phyloP scores from a whole-genome alignment of 768 basidiomycete genomes.

The Hortiboletus campestris region DNA sequence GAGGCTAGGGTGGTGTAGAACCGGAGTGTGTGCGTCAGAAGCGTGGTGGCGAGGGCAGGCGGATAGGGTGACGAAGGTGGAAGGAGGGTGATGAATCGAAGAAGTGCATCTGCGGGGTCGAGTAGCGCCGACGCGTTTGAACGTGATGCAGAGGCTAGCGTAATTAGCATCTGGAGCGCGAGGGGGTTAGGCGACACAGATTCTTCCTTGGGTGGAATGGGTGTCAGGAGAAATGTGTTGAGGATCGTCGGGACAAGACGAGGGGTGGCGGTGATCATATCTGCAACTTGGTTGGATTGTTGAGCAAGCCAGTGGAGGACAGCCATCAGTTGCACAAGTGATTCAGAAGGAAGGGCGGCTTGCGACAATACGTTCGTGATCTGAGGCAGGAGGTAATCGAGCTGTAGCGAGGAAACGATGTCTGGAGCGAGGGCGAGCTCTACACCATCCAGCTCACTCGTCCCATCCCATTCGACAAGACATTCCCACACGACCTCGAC shows the following conservation, averaged over 20 bases:
- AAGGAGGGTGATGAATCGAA: constrained; percentile 67
- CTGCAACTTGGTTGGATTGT: constrained; percentile 53
- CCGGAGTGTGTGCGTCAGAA: constrained; percentile 57
- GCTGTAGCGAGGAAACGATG: constrained; percentile 19
- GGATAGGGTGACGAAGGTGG: constrained; percentile 46
- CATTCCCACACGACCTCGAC: constrained; percentile 75
- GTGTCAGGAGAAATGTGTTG: constrained; percentile 55
- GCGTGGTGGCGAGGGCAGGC: constrained; percentile 35
- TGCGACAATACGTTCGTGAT: constrained; percentile 40
- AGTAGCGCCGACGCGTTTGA: constrained; percentile 56
- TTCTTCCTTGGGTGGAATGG: constrained; percentile 41
- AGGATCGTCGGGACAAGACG: constrained; percentile 53
- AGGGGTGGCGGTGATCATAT: constrained; percentile 48
- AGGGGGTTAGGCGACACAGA: constrained; percentile 37
- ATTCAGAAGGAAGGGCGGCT: constrained; percentile 46
- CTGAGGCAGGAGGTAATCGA: constrained; percentile 52
- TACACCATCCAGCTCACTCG: constrained; percentile 37
- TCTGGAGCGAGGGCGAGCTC: constrained; percentile 37
- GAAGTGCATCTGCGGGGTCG: constrained; percentile 58
- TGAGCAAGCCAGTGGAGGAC: constrained; percentile 61
- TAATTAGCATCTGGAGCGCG: constrained; percentile 56
- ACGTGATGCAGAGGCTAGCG: constrained; percentile 66
- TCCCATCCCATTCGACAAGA: constrained; percentile 60
- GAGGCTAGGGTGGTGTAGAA: constrained; percentile 65
- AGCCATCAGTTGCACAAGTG: constrained; percentile 54